Conservation (phyloP, 177 flowering plant genomes). For the Vitis hybrid region DNA sequence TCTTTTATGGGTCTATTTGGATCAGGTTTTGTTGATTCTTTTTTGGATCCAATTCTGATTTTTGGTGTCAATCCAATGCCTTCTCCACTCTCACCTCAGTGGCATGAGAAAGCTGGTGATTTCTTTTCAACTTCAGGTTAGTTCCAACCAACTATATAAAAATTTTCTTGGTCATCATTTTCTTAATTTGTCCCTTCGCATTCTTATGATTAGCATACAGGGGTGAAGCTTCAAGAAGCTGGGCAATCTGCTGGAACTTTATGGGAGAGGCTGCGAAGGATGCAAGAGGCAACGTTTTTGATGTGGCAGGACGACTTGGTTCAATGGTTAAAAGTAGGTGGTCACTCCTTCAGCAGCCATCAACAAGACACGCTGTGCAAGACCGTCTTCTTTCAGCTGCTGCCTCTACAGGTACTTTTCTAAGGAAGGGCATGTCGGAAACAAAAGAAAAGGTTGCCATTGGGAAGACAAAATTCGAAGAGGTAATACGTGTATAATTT, state of each 20-base stretch:
- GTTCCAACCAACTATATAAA: not conserved
- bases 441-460: constrained; percentile 83
- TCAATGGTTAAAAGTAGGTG: constrained; percentile 73
- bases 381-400: constrained; percentile 79
- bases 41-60: too few relatives aligned
- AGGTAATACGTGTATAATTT: too few relatives aligned
- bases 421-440: constrained; percentile 77
- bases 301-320: constrained; percentile 77
- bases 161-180: not conserved
- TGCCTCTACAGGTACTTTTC: constrained; percentile 71
- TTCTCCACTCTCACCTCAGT: too few relatives aligned
- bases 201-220: constrained; percentile 31
- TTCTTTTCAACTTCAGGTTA: constrained; percentile 84
- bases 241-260: constrained; percentile 64
- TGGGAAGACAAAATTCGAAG: constrained; percentile 76
- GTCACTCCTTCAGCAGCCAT: constrained; percentile 78
- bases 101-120: constrained; percentile 13
- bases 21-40: too few relatives aligned
- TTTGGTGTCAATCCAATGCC: too few relatives aligned
- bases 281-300: constrained; percentile 73
- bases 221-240: constrained; percentile 76
- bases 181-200: not conserved
- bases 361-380: constrained; percentile 74
- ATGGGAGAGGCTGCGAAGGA: constrained; percentile 79
- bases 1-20: too few relatives aligned